Base-by-base conservation (phyloP, 2,329 filamentous ascomycete genomes). In the Hirsutella thompsonii region DNA sequence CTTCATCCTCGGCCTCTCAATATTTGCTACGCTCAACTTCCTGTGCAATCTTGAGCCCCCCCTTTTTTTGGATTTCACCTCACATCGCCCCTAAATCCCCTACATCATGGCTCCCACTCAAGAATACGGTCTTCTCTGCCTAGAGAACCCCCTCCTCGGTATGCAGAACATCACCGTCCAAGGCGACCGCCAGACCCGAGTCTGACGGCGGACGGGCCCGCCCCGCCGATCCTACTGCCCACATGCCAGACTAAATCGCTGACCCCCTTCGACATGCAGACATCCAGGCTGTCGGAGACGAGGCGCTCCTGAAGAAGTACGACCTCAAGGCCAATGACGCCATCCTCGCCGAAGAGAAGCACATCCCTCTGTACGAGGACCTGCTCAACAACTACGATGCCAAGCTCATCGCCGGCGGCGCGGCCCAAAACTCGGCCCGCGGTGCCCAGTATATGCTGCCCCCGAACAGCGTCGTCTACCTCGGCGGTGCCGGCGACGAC, bases 101-200 rank as follows among this genome's bases (percentile, higher is more conserved):
- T 6, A 5, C 16, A 69, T 57, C 49, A 94, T 94, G 86, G 73
- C 84, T 59, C 63, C 80, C 53, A 60, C 65, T 54, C 83, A 88
- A 68, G 81, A 88, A 66, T 96, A 83, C 70, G 74, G 85, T 64
- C 83, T 98, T 56, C 75, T 96, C 58, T 92, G 83, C 67, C 69
- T 98, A 56, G 92, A 95, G 81, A 98, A 98, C 68, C 92, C 92
- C 63, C 81, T 98, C 55, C 83, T 98, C 56, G 90, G 84, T 89
- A 69, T 53, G 74, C 66, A 16, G 14, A 21, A 21, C 4, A 18
- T 9, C n/a, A n/a, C n/a, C n/a, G n/a, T n/a, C n/a, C n/a, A n/a
- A n/a, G n/a, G n/a, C n/a, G n/a, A n/a, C n/a, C n/a, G n/a, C n/a
- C n/a, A n/a, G n/a, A n/a, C n/a, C n/a, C n/a, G n/a, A n/a, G n/a